Base-by-base conservation (phyloP, 495 filamentous ascomycete genomes). In the Patellaria atrata region DNA sequence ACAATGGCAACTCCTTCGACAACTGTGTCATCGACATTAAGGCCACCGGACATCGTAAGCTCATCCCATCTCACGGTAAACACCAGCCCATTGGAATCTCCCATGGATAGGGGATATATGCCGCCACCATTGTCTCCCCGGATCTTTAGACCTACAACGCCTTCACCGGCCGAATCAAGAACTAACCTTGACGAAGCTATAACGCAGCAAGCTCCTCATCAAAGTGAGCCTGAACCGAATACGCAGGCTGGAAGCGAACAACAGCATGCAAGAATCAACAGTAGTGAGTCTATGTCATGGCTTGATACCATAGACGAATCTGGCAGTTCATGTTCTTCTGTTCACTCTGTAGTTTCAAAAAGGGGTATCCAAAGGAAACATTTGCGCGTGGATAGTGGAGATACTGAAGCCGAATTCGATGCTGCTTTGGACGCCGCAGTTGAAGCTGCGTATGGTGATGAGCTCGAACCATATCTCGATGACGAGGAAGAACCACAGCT, bases 251-350 rank as follows among this genome's bases (percentile, higher is more conserved):
- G n/a, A n/a, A n/a, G n/a, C 43, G 47, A 23, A 41, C 47, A 14
- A 47, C 46, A 44, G 24, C 74, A 75, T 40, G 59, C 56, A 17
- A 58, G 69, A 24, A 72, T 65, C 20, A 61, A 65, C 19, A 82
- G 79, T 45, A 72, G 72, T 38, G 82, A 81, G 40, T 81, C 84
- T 10, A 79, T 79, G 15, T 93, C 86, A 4, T 97, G 89, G 89
- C 59, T 97, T 6, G 85, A 94, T 51, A 91, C 89, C 0, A 96
- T 96, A 35, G 87, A 96, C 55, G 89, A 97, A 52, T 94, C 85
- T 6, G 83, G 78, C 21, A 77, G 72, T 11, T 75, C 73, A 4
- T 55, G 52, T 33, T 63, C 72, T 14, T 79, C 82, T 2, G 65
- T 81, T 1, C 79, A 84, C 53, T 91, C 86, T 0, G 63, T 79